Percentiles rank a stretch among this genome's conserved stretches.
phyloP scores from a whole-genome alignment of 805 yeast genomes.

The Cyberlindnera bimundalis region DNA sequence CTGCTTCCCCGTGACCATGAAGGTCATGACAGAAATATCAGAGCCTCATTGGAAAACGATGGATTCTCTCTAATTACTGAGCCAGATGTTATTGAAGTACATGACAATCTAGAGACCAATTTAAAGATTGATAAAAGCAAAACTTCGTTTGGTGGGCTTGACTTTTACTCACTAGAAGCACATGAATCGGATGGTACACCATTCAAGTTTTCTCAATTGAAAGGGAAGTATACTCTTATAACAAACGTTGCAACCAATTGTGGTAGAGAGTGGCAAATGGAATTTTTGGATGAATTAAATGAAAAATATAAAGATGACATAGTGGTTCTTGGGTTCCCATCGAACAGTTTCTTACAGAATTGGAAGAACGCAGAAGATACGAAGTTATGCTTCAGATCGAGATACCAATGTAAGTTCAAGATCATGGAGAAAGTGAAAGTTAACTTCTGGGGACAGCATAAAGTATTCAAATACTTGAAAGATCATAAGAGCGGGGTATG shows the following conservation, averaged over 20 bases:
- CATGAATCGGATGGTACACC: constrained; percentile 53
- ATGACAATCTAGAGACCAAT: too few relatives aligned
- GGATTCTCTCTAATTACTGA: not conserved
- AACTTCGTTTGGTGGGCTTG: too few relatives aligned
- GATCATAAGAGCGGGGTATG: constrained; percentile 50
- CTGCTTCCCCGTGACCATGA: not conserved
- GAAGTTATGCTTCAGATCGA: constrained; percentile 69
- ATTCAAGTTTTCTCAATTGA: constrained; percentile 55
- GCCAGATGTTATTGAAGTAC: not conserved
- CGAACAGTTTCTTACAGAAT: constrained; percentile 83
- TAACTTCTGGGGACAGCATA: constrained; percentile 67
- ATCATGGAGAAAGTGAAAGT: constrained; percentile 74
- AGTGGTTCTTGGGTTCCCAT: constrained; percentile 79
- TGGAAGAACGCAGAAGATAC: constrained; percentile 61
- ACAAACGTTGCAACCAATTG: constrained; percentile 90
- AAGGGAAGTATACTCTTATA: constrained; percentile 77
- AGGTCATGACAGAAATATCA: not conserved
- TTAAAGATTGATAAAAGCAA: too few relatives aligned
- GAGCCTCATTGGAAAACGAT: too few relatives aligned
- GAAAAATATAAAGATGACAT: constrained; percentile 65
- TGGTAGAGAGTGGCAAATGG: constrained; percentile 72
- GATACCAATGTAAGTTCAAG: constrained; percentile 78
- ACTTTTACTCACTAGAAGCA: constrained; percentile 65
- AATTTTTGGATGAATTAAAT: constrained; percentile 66
- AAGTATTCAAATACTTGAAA: constrained; percentile 69